Evolutionary conservation across 495 filamentous ascomycete species (phyloP).

Genomic region (Penicillium pulvis): DNA sequence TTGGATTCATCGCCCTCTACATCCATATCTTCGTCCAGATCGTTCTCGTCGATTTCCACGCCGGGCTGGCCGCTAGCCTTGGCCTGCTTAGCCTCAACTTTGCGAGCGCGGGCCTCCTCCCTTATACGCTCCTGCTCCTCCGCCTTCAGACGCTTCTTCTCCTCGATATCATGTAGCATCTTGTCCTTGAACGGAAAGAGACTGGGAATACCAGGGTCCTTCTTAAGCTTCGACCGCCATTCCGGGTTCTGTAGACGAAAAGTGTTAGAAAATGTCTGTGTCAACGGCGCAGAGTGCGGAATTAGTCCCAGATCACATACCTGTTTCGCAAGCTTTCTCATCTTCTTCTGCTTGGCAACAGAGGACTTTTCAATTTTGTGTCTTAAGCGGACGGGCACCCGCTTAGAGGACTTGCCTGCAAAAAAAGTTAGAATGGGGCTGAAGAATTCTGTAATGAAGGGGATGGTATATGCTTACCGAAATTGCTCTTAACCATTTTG

Average conservation of each 20-base stretch:
- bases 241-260: conserved; percentile 69
- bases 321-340: conserved; percentile 84
- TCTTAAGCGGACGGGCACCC: conserved; percentile 80
- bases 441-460: background rate
- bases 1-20: conserved; percentile 65
- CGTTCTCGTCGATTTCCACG: conserved; percentile 50
- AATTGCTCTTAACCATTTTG: conserved; percentile 49
- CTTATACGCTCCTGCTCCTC: conserved; percentile 72
- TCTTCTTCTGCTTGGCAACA: conserved; percentile 86
- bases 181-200: conserved; percentile 97
- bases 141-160: conserved; percentile 73
- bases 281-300: conserved; percentile 1
- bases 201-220: conserved; percentile 96
- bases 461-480: conserved; percentile 40
- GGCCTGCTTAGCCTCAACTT: conserved; percentile 42
- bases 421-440: conserved; percentile 11
- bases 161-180: conserved; percentile 91
- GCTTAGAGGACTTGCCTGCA: conserved; percentile 91
- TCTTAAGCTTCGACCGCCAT: conserved; percentile 92
- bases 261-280: conserved; percentile 2
- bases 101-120: conserved; percentile 70
- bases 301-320: conserved; percentile 28
- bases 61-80: conserved; percentile 22
- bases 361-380: conserved; percentile 97
- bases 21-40: conserved; percentile 56